Base-by-base conservation (phyloP, 768 basidiomycete species). In the Crucibulum laeve region DNA sequence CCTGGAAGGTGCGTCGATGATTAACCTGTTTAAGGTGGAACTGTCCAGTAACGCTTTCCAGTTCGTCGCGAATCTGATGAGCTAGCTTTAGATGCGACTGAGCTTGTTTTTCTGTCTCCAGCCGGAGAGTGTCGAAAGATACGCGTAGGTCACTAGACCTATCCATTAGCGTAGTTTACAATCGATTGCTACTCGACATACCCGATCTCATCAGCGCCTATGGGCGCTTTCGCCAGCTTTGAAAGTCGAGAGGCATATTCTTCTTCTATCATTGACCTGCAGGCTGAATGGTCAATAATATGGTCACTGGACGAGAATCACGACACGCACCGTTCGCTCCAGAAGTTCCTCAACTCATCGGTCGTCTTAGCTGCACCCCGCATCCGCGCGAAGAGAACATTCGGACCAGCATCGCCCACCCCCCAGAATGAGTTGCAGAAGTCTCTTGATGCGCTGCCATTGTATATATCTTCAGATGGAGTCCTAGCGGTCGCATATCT, bases 351-450 rank as follows among this genome's bases (percentile, higher is more conserved):
- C 36, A 97, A 63, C 54, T 97, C 96, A 41, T 98, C 94, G 55
- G 87, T 83, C 1, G 91, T 93, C 64, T 87, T 80, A 18, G 76
- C 71, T 7, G 87, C 88, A 7, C 87, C 90, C 5, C 90, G 74
- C 82, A 95, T 87, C 51, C 90, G 76, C 17, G 91, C 83, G 58
- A 91, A 86, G 47, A 97, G 74, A 34, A 93, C 87, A 52, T 92
- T 90, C 42, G 89, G 88, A 2, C 93, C 93, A 30, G 76, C 82
- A 65, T 95, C 93, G 18, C 77, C 80, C 7, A 70, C 55, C 4
- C 91, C 91, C 96, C 96, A 98, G 67, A 98, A 98, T 0, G 91
- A 82, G 64, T 98, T 99, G 66, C 93, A 98, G 63, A 91, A 96
- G 63, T 95, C 91, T 18, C 62, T 59, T 5, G 64, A 67, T 26